These are phyloP conservation scores for Forsythia viridissima DNA, from an alignment of 257 asterid genomes.

Conservation along the genomic window DNA sequence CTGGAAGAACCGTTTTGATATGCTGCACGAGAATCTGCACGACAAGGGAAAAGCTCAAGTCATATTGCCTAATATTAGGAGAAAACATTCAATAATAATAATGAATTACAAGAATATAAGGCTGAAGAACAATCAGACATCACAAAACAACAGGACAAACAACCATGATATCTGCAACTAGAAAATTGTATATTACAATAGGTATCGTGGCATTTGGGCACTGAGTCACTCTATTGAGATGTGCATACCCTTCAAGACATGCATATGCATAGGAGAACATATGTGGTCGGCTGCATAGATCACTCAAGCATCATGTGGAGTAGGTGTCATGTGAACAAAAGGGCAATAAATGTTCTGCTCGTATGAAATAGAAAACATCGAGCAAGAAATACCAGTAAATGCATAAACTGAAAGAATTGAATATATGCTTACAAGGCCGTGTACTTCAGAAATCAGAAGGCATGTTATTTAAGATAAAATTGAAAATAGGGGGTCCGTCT, in stretches of 20 bases:
- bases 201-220: conserved; percentile 9
- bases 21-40: conserved; percentile 84
- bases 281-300: not conserved
- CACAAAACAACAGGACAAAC: conserved; percentile 5
- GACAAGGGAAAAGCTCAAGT: conserved; percentile 17
- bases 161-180: conserved; percentile 8
- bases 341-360: not conserved
- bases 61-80: conserved; percentile 9
- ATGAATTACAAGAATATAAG: not conserved
- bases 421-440: not conserved
- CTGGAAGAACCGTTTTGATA: conserved; percentile 86
- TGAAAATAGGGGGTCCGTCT: not conserved
- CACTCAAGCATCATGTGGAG: conserved; percentile 9
- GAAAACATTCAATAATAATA: not conserved
- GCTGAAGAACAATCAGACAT: not conserved
- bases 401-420: not conserved
- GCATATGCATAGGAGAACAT: not conserved
- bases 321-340: conserved; percentile 11
- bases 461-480: conserved; percentile 1
- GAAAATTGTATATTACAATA: conserved; percentile 11
- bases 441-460: not conserved
- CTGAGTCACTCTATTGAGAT: not conserved
- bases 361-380: not conserved
- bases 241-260: not conserved
- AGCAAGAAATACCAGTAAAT: conserved; percentile 6